These are phyloP conservation scores for Ramaria sp. DNA, from an alignment of 768 basidiomycete species.

Conservation along the genomic window DNA sequence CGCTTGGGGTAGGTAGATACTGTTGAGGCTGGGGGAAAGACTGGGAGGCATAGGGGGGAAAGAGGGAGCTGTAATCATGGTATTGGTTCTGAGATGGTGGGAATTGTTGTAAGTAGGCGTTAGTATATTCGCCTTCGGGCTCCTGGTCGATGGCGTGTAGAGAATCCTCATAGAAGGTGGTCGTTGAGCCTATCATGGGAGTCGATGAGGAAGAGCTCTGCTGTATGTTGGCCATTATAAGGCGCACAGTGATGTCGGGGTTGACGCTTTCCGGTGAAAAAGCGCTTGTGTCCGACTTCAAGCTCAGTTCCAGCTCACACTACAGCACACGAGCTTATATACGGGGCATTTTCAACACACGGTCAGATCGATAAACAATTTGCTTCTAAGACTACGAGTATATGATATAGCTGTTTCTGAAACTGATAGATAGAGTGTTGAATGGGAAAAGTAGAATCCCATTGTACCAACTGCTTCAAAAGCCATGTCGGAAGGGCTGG, in stretches of 20 bases:
- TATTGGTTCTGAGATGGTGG: slow-evolving; percentile 16
- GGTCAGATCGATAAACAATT: too few species aligned
- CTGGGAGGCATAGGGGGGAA: slow-evolving; percentile 18
- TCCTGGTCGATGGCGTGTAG: slow-evolving; percentile 21
- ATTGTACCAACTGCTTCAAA: too few species aligned
- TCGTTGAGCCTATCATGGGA: slow-evolving; percentile 43
- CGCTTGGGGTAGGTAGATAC: slow-evolving; percentile 2
- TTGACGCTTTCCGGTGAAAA: not conserved
- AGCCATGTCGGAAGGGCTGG: too few species aligned
- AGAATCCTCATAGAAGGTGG: slow-evolving; percentile 39
- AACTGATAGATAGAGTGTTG: too few species aligned
- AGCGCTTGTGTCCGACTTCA: not conserved
- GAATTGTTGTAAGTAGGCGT: slow-evolving; percentile 15
- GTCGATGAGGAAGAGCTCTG: slow-evolving; percentile 13
- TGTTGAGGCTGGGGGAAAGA: slow-evolving; percentile 15
- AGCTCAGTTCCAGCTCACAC: not conserved
- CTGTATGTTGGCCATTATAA: slow-evolving; percentile 4
- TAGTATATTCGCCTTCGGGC: slow-evolving; percentile 35
- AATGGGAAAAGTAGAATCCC: too few species aligned
- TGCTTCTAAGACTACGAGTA: too few species aligned
- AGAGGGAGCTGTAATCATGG: slow-evolving; percentile 10
- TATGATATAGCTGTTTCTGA: too few species aligned
- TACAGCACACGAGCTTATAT: not conserved
- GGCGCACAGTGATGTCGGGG: not conserved
- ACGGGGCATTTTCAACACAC: not conserved